A percentile compares a stretch with the other conserved stretches of the same genome.
These are phyloP conservation scores for Penicillium frequentans DNA, from an alignment of 2,329 filamentous ascomycete species.

Conservation along the genomic window DNA sequence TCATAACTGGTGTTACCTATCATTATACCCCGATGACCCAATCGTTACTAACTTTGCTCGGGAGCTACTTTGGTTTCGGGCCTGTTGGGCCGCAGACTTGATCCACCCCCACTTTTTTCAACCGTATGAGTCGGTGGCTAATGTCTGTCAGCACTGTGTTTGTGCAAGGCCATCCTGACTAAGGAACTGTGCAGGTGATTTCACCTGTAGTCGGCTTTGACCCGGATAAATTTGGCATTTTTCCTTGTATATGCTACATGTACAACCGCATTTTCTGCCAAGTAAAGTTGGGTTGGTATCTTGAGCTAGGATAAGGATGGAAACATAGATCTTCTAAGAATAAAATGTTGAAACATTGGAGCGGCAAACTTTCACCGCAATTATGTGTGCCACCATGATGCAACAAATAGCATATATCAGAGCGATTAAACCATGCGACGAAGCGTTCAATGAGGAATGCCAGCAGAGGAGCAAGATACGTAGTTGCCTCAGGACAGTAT, in stretches of 20 bases:
- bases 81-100: background rate
- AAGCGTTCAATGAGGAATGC: too few relatives aligned
- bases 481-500: too few relatives aligned
- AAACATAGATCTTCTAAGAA: background rate
- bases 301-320: background rate
- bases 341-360: background rate
- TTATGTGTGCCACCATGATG: background rate
- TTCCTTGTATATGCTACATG: background rate
- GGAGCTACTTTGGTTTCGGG: background rate
- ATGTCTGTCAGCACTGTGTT: slow-evolving; percentile 21
- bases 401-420: too few relatives aligned
- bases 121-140: slow-evolving; percentile 8
- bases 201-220: background rate
- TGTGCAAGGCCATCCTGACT: slow-evolving; percentile 9
- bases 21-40: slow-evolving; percentile 14
- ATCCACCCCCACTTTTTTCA: background rate
- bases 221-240: background rate
- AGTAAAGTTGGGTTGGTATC: background rate
- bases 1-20: slow-evolving; percentile 7
- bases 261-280: background rate
- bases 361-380: background rate
- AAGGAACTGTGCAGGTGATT: background rate
- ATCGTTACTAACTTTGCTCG: background rate
- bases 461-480: too few relatives aligned
- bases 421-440: too few relatives aligned